Conservation (phyloP, 176 grass and related monocot species). For the Cenchrus purpureus region DNA sequence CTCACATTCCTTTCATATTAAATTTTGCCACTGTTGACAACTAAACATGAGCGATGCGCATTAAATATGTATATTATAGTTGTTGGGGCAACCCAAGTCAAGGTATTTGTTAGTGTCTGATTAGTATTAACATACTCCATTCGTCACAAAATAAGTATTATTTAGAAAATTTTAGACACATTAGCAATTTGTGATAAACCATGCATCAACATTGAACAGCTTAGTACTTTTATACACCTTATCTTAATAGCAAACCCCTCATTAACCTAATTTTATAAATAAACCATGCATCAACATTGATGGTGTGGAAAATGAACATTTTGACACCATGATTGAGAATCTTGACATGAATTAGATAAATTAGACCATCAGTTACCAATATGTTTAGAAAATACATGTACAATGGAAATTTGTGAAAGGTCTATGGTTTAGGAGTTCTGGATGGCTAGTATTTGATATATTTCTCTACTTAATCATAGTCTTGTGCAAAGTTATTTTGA, state of each 20-base stretch:
- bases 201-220: not conserved
- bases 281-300: not conserved
- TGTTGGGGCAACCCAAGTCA: not conserved
- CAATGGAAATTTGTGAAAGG: not conserved
- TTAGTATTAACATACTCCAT: no score
- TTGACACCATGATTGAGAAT: not conserved
- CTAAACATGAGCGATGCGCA: not conserved
- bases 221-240: not conserved
- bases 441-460: not conserved
- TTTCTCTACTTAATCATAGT: not conserved
- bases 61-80: not conserved
- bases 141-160: no score
- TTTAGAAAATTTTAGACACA: no score
- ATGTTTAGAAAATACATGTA: not conserved
- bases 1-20: not conserved
- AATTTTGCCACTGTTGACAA: not conserved
- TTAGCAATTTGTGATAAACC: no score
- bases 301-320: not conserved
- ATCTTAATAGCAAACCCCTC: not conserved
- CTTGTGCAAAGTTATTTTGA: not conserved
- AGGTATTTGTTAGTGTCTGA: not conserved
- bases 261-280: not conserved
- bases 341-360: not conserved
- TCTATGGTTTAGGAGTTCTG: not conserved
- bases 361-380: not conserved